These are phyloP conservation scores for Coemansia sp. DNA, from an alignment of 192 early-diverging fungal species.

Conservation along the genomic window DNA sequence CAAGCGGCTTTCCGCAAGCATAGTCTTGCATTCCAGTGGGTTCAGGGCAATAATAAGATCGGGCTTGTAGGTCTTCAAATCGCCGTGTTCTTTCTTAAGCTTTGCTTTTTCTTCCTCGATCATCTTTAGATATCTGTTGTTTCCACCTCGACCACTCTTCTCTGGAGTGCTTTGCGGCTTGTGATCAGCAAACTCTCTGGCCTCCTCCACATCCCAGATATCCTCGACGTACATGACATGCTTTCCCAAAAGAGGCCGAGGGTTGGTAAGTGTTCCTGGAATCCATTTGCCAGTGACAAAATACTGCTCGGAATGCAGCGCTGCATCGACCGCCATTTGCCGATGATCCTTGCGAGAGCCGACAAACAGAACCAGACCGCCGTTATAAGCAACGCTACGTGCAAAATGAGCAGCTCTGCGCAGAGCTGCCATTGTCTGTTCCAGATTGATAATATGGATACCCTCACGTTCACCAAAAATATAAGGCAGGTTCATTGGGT, in stretches of 20 bases:
- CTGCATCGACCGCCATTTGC: slow-evolving; percentile 77
- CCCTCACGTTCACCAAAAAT: slow-evolving; percentile 88
- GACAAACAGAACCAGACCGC: slow-evolving; percentile 84
- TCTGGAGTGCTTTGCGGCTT: not conserved
- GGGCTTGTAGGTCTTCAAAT: slow-evolving; percentile 64
- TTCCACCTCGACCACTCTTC: not conserved
- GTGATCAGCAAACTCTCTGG: slow-evolving; percentile 18
- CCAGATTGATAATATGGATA: slow-evolving; percentile 91
- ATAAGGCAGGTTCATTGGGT: slow-evolving; percentile 78
- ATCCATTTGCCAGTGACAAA: slow-evolving; percentile 80
- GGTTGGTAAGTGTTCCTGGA: slow-evolving; percentile 87
- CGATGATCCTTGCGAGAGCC: slow-evolving; percentile 70
- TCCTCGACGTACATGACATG: slow-evolving; percentile 16
- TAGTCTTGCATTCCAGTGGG: slow-evolving; percentile 76
- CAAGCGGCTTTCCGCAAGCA: slow-evolving; percentile 75
- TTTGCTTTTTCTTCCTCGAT: slow-evolving; percentile 25
- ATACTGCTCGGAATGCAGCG: slow-evolving; percentile 71
- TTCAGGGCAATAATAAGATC: slow-evolving; percentile 84
- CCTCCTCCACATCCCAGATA: slow-evolving; percentile 43
- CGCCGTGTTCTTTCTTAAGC: slow-evolving; percentile 5
- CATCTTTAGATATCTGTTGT: slow-evolving; percentile 11
- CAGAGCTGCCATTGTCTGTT: slow-evolving; percentile 82
- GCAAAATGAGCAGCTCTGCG: slow-evolving; percentile 78
- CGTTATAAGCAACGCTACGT: slow-evolving; percentile 66
- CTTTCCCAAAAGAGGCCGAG: slow-evolving; percentile 31